Percentiles rank a stretch among this genome's conserved stretches.
phyloP scores from a whole-genome alignment of 495 filamentous ascomycete genomes.

The Pyrenula massariospora region DNA sequence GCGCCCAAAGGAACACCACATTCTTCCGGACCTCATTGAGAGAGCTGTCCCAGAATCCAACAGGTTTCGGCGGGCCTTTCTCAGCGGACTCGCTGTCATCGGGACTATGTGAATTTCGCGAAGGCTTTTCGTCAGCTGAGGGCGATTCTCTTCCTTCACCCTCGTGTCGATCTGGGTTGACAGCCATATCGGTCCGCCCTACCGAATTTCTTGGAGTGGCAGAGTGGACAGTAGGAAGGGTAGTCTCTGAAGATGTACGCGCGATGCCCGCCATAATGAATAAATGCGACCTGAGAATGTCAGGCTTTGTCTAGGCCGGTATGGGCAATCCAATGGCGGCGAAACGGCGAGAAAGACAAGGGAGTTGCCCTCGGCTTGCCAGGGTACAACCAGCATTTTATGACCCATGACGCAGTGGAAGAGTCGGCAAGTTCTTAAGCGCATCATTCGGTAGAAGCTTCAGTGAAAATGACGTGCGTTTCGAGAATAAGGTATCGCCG shows the following conservation, averaged over 20 bases:
- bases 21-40: background rate
- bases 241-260: background rate
- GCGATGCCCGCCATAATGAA: background rate
- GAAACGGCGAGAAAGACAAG: background rate
- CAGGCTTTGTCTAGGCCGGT: background rate
- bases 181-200: background rate
- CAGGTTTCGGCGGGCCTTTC: background rate
- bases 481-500: no score
- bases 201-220: background rate
- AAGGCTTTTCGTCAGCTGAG: background rate
- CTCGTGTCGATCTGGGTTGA: background rate
- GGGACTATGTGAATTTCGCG: background rate
- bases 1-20: slow-evolving; percentile 15
- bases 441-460: no score
- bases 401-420: no score
- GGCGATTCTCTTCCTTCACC: background rate
- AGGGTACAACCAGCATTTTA: no score
- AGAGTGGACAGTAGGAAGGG: background rate
- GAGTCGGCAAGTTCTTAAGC: no score
- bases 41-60: background rate
- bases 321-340: background rate
- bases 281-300: background rate
- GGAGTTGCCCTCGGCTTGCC: no score
- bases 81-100: background rate
- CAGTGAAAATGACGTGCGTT: no score